Conservation (phyloP, 1,284 basidiomycete species). For the Tetrapyrgos nigripes region DNA sequence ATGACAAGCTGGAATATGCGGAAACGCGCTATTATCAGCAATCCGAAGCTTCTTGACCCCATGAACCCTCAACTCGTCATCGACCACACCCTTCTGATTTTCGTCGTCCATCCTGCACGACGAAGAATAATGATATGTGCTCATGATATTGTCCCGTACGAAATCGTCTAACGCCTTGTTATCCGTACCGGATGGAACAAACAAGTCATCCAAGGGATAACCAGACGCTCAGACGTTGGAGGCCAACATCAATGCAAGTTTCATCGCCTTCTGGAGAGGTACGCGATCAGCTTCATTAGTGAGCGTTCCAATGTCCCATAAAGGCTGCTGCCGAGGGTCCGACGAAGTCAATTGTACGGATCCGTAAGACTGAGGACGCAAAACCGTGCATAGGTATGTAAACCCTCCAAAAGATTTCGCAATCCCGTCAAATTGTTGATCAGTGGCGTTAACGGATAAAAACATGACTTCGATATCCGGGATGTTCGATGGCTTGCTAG, state of each 20-base stretch:
- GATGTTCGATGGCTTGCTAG: slow-evolving; percentile 25
- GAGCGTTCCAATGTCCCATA: slow-evolving; percentile 38
- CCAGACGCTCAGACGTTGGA: slow-evolving; percentile 36
- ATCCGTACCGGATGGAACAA: slow-evolving; percentile 31
- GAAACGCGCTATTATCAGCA: slow-evolving; percentile 48
- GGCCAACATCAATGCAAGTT: slow-evolving; percentile 32
- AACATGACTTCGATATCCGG: slow-evolving; percentile 46
- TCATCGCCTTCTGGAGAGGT: slow-evolving; percentile 29
- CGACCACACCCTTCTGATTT: slow-evolving; percentile 49
- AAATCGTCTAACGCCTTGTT: slow-evolving; percentile 35
- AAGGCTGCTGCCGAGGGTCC: slow-evolving; percentile 36
- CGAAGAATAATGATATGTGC: slow-evolving; percentile 43
- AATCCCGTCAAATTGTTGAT: slow-evolving; percentile 18
- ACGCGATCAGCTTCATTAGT: slow-evolving; percentile 29
- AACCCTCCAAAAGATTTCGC: slow-evolving; percentile 28
- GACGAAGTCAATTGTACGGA: slow-evolving; percentile 36
- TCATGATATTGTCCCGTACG: slow-evolving; percentile 29
- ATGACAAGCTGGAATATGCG: slow-evolving; percentile 40
- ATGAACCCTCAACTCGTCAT: slow-evolving; percentile 54
- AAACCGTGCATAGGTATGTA: slow-evolving; percentile 33
- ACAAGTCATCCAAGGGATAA: slow-evolving; percentile 35
- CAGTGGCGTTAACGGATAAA: slow-evolving; percentile 20
- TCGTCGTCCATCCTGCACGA: slow-evolving; percentile 47
- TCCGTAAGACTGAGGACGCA: slow-evolving; percentile 40
- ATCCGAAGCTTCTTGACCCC: slow-evolving; percentile 48